These are phyloP conservation scores for Aspergillus piperis DNA, from an alignment of 2,329 filamentous ascomycete genomes.

Conservation along the genomic window DNA sequence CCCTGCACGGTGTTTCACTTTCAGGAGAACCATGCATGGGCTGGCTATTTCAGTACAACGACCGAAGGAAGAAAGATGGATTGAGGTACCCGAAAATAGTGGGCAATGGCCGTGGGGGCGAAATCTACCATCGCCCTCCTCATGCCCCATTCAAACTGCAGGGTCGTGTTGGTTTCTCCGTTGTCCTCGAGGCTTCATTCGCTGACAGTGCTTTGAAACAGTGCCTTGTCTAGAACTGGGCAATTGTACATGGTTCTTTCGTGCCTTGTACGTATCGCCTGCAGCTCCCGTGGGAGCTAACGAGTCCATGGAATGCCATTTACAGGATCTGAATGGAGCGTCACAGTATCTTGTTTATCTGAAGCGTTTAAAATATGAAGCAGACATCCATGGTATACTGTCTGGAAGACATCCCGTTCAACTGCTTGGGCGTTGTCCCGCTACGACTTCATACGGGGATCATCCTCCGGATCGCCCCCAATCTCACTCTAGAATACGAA, in stretches of 20 bases:
- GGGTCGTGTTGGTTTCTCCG: not conserved
- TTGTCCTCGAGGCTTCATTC: not conserved
- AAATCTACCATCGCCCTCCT: not conserved
- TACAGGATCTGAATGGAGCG: not conserved
- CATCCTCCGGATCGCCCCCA: slow-evolving; percentile 5
- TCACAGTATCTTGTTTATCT: too few relatives aligned
- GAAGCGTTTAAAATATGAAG: not conserved
- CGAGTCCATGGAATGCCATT: too few relatives aligned
- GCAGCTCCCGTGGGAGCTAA: not conserved
- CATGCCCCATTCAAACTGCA: not conserved
- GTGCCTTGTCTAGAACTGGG: not conserved
- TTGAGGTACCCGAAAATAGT: not conserved
- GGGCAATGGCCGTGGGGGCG: slow-evolving; percentile 1
- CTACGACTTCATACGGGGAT: not conserved
- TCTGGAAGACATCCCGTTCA: not conserved
- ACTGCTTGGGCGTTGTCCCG: not conserved
- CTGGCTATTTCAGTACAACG: not conserved
- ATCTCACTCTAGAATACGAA: slow-evolving; percentile 4
- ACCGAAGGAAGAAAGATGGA: not conserved
- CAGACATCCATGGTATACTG: not conserved
- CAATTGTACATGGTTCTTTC: not conserved
- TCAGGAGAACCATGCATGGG: not conserved
- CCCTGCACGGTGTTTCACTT: not conserved
- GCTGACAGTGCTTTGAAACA: not conserved
- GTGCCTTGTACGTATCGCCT: not conserved